A percentile compares a stretch with the other conserved stretches of the same genome.
Evolutionary conservation across 2,329 filamentous ascomycete genomes (phyloP).

Genomic region (Phaeosphaeriaceae sp.): DNA sequence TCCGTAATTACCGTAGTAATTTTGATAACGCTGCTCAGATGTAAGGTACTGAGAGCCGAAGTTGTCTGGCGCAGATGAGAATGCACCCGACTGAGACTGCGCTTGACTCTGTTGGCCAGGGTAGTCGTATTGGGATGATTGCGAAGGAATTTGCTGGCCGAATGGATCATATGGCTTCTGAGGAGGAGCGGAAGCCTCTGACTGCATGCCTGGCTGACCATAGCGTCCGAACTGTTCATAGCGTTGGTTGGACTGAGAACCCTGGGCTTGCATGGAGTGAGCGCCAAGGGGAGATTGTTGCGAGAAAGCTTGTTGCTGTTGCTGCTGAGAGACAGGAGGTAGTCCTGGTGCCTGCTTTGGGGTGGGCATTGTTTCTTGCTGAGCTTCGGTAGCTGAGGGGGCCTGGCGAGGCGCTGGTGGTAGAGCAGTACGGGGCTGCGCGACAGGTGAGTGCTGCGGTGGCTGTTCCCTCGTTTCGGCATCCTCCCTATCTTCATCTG

Average conservation of each 20-base stretch:
- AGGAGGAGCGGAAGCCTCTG: slow-evolving; percentile 66
- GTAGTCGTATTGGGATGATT: slow-evolving; percentile 57
- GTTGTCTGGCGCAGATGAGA: slow-evolving; percentile 78
- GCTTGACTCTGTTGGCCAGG: slow-evolving; percentile 60
- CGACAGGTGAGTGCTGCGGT: slow-evolving; percentile 88
- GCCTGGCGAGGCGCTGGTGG: slow-evolving; percentile 70
- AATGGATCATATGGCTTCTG: slow-evolving; percentile 92
- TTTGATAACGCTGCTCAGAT: slow-evolving; percentile 75
- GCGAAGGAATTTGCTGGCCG: slow-evolving; percentile 70
- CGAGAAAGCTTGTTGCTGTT: slow-evolving; percentile 37
- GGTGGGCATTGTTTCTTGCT: slow-evolving; percentile 53
- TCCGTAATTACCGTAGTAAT: slow-evolving; percentile 66
- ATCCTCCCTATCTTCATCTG: slow-evolving; percentile 94
- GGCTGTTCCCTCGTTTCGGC: slow-evolving; percentile 93
- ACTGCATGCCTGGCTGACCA: slow-evolving; percentile 64
- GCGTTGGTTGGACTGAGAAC: slow-evolving; percentile 51
- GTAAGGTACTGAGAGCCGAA: slow-evolving; percentile 84
- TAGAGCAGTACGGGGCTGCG: slow-evolving; percentile 83
- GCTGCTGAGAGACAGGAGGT: slow-evolving; percentile 65
- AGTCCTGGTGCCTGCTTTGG: slow-evolving; percentile 68
- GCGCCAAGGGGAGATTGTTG: slow-evolving; percentile 58
- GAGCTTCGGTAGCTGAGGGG: slow-evolving; percentile 48
- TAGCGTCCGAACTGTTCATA: slow-evolving; percentile 75
- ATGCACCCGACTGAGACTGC: slow-evolving; percentile 68
- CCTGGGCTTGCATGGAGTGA: slow-evolving; percentile 62